Conservation (phyloP, 2,329 filamentous ascomycete genomes). For the Colletotrichum sp. region DNA sequence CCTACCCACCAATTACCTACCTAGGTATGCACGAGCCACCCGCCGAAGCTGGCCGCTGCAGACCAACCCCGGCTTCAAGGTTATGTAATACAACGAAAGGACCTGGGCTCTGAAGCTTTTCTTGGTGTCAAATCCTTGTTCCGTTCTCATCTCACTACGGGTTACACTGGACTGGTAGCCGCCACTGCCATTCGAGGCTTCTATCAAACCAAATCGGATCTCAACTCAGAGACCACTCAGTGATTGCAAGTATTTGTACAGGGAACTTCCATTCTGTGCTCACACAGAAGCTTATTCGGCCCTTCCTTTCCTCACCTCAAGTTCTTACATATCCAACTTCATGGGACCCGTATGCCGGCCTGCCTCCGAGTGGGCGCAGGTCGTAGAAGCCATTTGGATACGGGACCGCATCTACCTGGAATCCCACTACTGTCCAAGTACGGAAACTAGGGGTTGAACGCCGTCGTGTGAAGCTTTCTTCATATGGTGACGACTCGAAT, state of each 20-base stretch:
- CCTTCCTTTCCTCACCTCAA: neutral
- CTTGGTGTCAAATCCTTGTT: neutral
- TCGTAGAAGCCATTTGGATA: neutral
- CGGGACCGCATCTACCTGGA: neutral
- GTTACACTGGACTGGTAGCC: neutral
- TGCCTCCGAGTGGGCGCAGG: neutral
- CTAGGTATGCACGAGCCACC: neutral
- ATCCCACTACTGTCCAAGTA: neutral
- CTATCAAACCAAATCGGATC: neutral
- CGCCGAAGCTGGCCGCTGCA: neutral
- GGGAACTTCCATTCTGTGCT: neutral
- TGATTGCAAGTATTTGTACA: no score
- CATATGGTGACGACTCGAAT: neutral
- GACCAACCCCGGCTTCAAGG: rapidly evolving
- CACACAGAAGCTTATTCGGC: neutral
- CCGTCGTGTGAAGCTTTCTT: neutral
- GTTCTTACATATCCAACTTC: neutral
- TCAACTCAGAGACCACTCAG: no score
- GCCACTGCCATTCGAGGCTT: neutral
- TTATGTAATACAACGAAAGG: neutral
- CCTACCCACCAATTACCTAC: no score
- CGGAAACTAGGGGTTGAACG: neutral
- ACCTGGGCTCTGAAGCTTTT: neutral
- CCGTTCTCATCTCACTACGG: neutral
- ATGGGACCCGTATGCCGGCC: neutral